Percentiles rank a stretch among this genome's conserved stretches.
Evolutionary conservation across 2,329 filamentous ascomycete genomes (phyloP).

Genomic region (Alternaria sp.): DNA sequence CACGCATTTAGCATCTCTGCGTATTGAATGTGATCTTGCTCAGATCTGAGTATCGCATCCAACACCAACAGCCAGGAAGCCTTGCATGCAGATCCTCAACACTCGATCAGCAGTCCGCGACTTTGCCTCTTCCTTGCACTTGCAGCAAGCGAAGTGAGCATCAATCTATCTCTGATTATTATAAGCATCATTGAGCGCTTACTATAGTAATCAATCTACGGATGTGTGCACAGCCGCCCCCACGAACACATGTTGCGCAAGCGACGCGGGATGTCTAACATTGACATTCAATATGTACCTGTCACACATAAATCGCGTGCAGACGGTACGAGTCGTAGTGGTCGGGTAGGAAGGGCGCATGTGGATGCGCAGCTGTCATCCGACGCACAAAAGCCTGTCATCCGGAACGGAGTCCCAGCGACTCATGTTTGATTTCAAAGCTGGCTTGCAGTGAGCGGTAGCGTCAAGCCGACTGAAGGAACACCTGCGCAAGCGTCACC

Average conservation of each 20-base stretch:
- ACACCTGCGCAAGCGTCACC: slow-evolving; percentile 6
- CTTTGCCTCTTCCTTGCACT: not conserved
- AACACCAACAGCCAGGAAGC: not conserved
- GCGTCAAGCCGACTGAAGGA: not conserved
- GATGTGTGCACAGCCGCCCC: slow-evolving; percentile 1
- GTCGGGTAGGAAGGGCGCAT: not conserved
- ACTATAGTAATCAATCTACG: slow-evolving; percentile 7
- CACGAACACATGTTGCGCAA: not conserved
- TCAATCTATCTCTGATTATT: not conserved
- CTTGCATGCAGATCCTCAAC: not conserved
- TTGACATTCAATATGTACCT: not conserved
- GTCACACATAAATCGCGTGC: not conserved
- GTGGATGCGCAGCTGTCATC: not conserved
- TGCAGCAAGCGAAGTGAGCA: not conserved
- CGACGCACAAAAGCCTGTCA: not conserved
- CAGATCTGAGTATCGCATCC: not conserved
- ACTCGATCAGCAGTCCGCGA: not conserved
- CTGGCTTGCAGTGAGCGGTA: not conserved
- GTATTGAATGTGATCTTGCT: not conserved
- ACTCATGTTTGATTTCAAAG: not conserved
- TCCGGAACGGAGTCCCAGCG: not conserved
- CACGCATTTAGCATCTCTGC: not conserved
- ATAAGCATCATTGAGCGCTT: slow-evolving; percentile 5
- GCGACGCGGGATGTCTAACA: slow-evolving; percentile 1
- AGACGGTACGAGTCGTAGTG: not conserved